Base-by-base conservation (phyloP, 352 stramenopile genomes). In the Globisporangium canariense region DNA sequence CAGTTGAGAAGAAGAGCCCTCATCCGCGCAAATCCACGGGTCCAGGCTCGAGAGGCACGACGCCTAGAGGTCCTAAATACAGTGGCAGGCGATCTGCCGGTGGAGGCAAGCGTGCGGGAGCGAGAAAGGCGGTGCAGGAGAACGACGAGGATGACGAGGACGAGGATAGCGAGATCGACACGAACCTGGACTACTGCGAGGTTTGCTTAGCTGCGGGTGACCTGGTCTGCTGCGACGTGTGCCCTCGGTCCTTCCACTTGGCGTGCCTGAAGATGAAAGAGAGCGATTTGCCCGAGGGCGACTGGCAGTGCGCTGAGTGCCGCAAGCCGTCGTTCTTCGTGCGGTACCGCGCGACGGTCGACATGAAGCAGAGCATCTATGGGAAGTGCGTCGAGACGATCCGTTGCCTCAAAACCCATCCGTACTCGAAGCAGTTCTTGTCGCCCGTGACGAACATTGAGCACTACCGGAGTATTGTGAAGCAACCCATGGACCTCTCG, bases 211-310 rank as follows among this genome's bases (percentile, higher is more conserved):
- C 75, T 9, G 79, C 79, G 28, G 91, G 90, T n/a, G 86, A 96
- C 65, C 62, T 97, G 1, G 77, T 97, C 6, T 97, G 85, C 66
- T 98, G 95, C 64, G 89, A 94, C 49, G 83, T 89, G 34, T 98
- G 95, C 58, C 93, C 93, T 6, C 79, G 93, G 25, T 93, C 91
- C 41, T 98, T 94, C 81, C 95, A 98, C 65, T 51, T 90, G 30
- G 80, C 84, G 34, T 98, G 95, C 60, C 52, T 94, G 30, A 69
- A 82, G 22, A 81, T 93, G 74, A 77, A 66, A 6, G 80, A 93
- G 59, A 81, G 75, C 51, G 83, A 94, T 43, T 67, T 94, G 6
- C 86, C 86, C 0, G 76, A 90, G 54, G 86, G 83, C n/a, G 79
- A 93, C 56, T 94, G 86, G 86, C 83, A 94, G 65, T 94, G 86